These are phyloP conservation scores for Daldinia sp. DNA, from an alignment of 2,329 filamentous ascomycete species.

Conservation along the genomic window DNA sequence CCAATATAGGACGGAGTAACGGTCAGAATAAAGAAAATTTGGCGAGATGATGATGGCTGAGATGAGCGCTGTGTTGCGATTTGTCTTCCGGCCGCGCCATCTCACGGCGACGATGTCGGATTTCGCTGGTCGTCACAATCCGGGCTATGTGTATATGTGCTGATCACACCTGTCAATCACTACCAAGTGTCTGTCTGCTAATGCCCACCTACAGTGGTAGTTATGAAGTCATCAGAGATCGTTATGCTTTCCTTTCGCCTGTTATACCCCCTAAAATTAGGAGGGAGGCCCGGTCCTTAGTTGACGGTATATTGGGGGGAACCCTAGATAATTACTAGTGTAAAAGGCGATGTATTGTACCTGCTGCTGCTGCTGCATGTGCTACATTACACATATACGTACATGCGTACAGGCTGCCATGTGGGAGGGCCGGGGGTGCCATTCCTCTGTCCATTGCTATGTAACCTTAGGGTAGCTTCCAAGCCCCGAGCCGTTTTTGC, in stretches of 20 bases:
- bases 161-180: neutral
- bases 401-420: constrained; percentile 13
- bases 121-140: neutral
- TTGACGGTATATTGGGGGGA: constrained; percentile 28
- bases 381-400: constrained; percentile 28
- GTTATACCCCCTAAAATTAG: constrained; percentile 26
- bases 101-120: constrained; percentile 8
- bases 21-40: constrained; percentile 12
- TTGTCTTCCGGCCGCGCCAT: neutral
- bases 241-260: constrained; percentile 5
- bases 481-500: constrained; percentile 6
- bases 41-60: constrained; percentile 2
- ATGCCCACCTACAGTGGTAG: neutral
- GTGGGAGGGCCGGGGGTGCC: constrained; percentile 18
- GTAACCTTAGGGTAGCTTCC: neutral
- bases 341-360: too few species aligned
- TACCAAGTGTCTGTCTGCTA: too few species aligned
- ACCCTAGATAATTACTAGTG: neutral
- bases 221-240: constrained; percentile 9
- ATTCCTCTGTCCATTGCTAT: neutral
- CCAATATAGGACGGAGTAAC: neutral
- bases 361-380: constrained; percentile 6
- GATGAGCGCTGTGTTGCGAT: neutral
- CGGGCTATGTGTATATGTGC: neutral
- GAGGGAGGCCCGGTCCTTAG: constrained; percentile 23